Evolutionary conservation across 2,329 filamentous ascomycete genomes (phyloP).

Genomic region (Moelleriella libera): DNA sequence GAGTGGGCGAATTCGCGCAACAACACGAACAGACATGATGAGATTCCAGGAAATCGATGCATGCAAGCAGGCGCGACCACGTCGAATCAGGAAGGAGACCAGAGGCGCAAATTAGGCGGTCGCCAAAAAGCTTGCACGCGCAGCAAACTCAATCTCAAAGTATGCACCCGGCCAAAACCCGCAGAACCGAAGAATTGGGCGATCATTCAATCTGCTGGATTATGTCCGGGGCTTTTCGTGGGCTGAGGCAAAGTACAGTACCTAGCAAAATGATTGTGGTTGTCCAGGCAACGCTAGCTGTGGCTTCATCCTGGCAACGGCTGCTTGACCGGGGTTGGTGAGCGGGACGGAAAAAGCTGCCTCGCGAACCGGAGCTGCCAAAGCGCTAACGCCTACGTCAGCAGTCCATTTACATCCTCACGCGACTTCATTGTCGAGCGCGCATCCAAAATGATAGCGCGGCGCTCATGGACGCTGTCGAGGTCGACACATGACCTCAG

Average conservation of each 20-base stretch:
- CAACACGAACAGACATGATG: slow-evolving; percentile 61
- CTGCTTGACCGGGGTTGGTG: not conserved
- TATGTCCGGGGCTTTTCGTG: not conserved
- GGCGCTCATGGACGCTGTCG: slow-evolving; percentile 25
- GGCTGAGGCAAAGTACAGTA: slow-evolving; percentile 1
- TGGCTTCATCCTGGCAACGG: not conserved
- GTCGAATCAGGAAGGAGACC: slow-evolving; percentile 3
- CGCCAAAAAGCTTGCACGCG: not conserved
- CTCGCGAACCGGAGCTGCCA: not conserved
- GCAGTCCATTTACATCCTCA: too few species aligned
- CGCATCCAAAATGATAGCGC: slow-evolving; percentile 13
- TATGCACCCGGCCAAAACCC: too few species aligned
- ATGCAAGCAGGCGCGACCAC: slow-evolving; percentile 1
- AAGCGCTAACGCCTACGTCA: slow-evolving; percentile 13
- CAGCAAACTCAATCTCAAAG: not conserved
- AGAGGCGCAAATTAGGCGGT: slow-evolving; percentile 1
- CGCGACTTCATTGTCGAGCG: too few species aligned
- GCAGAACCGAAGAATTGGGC: too few species aligned
- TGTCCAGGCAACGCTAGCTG: slow-evolving; percentile 2
- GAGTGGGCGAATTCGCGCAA: slow-evolving; percentile 80
- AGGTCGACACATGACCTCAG: slow-evolving; percentile 18
- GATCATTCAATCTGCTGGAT: too few species aligned
- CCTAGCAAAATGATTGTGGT: slow-evolving; percentile 1
- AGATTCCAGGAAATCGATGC: slow-evolving; percentile 4
- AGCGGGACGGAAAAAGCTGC: slow-evolving; percentile 17